Evolutionary conservation across 75 land plant genomes (phyloP), one percentile per base, ranked within the genome.

Genomic region (Cryptomeria japonica): DNA sequence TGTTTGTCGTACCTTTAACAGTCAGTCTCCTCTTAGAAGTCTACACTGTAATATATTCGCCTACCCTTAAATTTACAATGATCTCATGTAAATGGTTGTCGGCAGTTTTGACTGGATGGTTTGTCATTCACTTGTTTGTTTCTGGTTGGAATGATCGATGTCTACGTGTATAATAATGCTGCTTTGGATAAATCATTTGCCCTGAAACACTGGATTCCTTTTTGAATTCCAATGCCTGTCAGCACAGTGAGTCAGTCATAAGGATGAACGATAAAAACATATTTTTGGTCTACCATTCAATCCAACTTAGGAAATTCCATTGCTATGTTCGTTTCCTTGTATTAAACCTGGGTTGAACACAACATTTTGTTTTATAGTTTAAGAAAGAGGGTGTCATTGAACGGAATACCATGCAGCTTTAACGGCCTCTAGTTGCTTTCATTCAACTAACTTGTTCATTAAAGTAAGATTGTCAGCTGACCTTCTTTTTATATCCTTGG

Each of bases 21-120:
- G 51, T 82, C 84, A 44, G 49, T 82, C 34, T 41, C 25, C 15
- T 42, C 84, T 46, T 28, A 41, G 14, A 82, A 28, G n/a, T 19
- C n/a, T 82, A 18, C 25, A 41, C 13, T 42, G 12, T 25, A 5
- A 42, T 79, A 16, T 0, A 80, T 38, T 46, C 47, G 25, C 8
- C 49, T 11, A 42, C 31, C 18, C 2, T 28, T 44, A 25, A 42
- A 39, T 44, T 44, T 11, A 6, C 47, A 44, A 8, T 15, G 2
- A 80, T 14, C 25, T 80, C 47, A 19, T 5, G n/a, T n/a, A 11
- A 25, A 38, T 18, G n/a, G 38, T 25, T 38, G 46, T 22, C 19
- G n/a, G 83, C 49, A 42, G 42, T 31, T 82, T 82, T 82, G 84
- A 82, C 84, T 82, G 84, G n/a, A 82, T 46, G 32, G 84, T 44